A percentile compares a stretch with the other conserved stretches of the same genome.
These are phyloP conservation scores for Spergularia azorica DNA, from an alignment of 179 eudicot genomes.

Conservation along the genomic window DNA sequence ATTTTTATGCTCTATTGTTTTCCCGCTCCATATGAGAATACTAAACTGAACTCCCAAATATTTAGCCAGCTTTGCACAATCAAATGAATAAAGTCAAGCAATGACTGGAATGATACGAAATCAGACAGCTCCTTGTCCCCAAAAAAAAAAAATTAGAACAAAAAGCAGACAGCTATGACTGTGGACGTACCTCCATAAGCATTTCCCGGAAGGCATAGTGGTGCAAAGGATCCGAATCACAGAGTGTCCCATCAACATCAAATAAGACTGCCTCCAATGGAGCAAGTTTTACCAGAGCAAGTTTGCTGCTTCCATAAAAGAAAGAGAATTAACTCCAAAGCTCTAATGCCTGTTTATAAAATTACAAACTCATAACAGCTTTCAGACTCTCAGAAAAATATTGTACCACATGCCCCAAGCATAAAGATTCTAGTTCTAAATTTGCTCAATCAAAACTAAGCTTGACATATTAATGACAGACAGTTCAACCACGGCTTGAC, in stretches of 20 bases:
- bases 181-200: slow-evolving; percentile 67
- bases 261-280: slow-evolving; percentile 82
- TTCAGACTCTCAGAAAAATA: not conserved
- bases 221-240: slow-evolving; percentile 93
- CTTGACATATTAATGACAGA: not conserved
- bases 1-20: no score
- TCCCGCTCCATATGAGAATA: no score
- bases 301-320: slow-evolving; percentile 43
- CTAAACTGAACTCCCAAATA: no score
- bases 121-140: no score
- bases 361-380: not conserved
- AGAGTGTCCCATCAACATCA: slow-evolving; percentile 87
- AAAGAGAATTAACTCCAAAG: slow-evolving; percentile 15
- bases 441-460: not conserved
- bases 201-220: slow-evolving; percentile 67
- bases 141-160: no score
- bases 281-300: slow-evolving; percentile 59
- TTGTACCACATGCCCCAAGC: not conserved
- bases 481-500: not conserved
- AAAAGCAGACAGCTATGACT: not conserved
- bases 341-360: not conserved
- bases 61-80: not conserved
- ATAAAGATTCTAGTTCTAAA: not conserved
- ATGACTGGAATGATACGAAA: not conserved
- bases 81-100: not conserved